Conservation (phyloP, 164 flowering plant species). For the Umbilicus rupestris region DNA sequence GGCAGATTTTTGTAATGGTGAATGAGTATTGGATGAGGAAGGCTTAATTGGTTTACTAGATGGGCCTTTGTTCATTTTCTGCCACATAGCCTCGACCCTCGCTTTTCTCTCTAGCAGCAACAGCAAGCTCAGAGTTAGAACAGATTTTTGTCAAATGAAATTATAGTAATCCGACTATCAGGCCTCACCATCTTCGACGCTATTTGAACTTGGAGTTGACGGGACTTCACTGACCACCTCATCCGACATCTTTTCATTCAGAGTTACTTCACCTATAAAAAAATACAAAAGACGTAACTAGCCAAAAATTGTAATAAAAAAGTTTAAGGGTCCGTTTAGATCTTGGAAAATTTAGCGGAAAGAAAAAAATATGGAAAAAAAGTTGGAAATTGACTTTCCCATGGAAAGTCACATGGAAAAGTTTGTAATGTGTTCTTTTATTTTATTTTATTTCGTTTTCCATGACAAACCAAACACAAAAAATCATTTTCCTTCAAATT, state of each 20-base stretch:
- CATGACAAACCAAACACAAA: no score
- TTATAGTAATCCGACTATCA: background rate
- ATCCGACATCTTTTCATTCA: slow-evolving; percentile 11
- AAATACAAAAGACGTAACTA: background rate
- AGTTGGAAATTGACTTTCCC: no score
- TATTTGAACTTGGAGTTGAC: slow-evolving; percentile 14
- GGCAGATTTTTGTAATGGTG: slow-evolving; percentile 27
- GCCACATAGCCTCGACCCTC: slow-evolving; percentile 76
- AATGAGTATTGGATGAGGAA: slow-evolving; percentile 22
- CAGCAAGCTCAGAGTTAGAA: background rate
- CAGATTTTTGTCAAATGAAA: background rate
- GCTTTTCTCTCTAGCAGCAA: slow-evolving; percentile 48
- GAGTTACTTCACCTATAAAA: slow-evolving; percentile 12
- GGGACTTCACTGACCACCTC: slow-evolving; percentile 17
- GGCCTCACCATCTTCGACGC: slow-evolving; percentile 28
- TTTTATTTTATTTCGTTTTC: no score
- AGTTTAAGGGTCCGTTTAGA: no score
- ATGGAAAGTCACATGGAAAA: no score
- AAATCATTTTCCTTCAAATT: no score
- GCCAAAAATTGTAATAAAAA: no score
- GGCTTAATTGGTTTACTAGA: slow-evolving; percentile 32
- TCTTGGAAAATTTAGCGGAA: no score
- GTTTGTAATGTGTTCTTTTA: no score
- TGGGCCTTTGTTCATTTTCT: slow-evolving; percentile 66
- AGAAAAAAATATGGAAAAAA: no score